phyloP scores from a whole-genome alignment of 1,284 basidiomycete species.

The Boletus semigastroideus region DNA sequence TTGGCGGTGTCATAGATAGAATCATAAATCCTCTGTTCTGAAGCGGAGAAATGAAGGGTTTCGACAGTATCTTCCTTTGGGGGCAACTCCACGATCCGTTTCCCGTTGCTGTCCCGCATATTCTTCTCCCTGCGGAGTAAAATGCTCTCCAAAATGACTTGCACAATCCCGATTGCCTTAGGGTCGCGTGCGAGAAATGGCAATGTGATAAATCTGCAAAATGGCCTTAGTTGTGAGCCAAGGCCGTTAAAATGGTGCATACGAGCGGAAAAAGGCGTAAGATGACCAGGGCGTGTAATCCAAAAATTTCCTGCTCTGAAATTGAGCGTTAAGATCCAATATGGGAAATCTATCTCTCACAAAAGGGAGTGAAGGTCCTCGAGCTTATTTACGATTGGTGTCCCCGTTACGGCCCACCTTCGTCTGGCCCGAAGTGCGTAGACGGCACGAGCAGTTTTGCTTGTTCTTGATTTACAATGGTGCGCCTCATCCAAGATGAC shows the following conservation, averaged over 20 bases:
- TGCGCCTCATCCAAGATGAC: conserved; percentile 91
- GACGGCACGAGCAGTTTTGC: conserved; percentile 88
- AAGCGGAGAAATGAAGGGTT: conserved; percentile 69
- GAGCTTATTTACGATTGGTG: conserved; percentile 93
- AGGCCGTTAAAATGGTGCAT: conserved; percentile 28
- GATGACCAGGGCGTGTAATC: conserved; percentile 91
- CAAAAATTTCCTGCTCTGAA: conserved; percentile 72
- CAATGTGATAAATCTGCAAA: conserved; percentile 76
- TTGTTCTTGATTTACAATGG: conserved; percentile 89
- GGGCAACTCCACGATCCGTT: conserved; percentile 87
- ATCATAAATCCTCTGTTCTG: conserved; percentile 83
- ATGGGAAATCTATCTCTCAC: conserved; percentile 41
- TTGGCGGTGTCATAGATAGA: conserved; percentile 70
- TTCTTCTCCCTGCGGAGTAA: conserved; percentile 93
- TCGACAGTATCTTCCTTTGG: conserved; percentile 76
- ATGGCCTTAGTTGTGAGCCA: background rate
- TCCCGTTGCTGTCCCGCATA: conserved; percentile 88
- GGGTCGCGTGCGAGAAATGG: conserved; percentile 87
- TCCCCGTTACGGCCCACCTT: conserved; percentile 93
- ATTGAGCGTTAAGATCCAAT: conserved; percentile 5
- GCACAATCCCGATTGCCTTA: conserved; percentile 90
- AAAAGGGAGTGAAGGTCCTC: conserved; percentile 91
- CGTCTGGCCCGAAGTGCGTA: conserved; percentile 80
- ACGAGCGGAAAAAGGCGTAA: conserved; percentile 85
- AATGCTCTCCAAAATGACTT: conserved; percentile 87